These are phyloP conservation scores for Canariomyces notabilis DNA, from an alignment of 2,329 filamentous ascomycete species.

Conservation along the genomic window DNA sequence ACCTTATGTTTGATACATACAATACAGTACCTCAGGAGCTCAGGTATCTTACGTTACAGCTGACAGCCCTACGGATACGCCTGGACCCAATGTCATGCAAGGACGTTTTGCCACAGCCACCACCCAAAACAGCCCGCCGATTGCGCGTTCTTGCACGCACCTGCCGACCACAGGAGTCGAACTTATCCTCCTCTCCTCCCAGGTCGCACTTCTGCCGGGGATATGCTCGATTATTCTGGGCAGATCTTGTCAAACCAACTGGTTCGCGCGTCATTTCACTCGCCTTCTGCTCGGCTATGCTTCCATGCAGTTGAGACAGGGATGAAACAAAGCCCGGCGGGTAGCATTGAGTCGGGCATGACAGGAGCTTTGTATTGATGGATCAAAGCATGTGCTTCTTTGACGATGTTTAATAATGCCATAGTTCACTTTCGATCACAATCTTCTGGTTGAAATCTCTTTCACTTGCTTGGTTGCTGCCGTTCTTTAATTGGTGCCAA, in stretches of 20 bases:
- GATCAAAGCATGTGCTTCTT: not conserved
- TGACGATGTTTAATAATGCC: too few species aligned
- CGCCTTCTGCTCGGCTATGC: not conserved
- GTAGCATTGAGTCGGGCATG: not conserved
- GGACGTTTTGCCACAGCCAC: too few species aligned
- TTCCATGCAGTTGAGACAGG: slow-evolving; percentile 13
- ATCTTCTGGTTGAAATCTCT: not conserved
- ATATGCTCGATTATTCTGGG: not conserved
- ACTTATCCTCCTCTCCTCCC: too few species aligned
- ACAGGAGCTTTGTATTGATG: not conserved
- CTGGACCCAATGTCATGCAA: too few species aligned
- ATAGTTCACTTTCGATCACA: not conserved
- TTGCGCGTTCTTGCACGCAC: too few species aligned
- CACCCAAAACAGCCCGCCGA: too few species aligned
- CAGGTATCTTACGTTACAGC: too few species aligned
- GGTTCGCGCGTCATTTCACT: not conserved
- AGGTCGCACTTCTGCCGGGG: too few species aligned
- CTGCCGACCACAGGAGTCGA: too few species aligned
- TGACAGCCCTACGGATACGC: too few species aligned
- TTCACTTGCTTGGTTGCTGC: not conserved
- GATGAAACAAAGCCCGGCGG: slow-evolving; percentile 16
- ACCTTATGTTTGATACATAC: too few species aligned
- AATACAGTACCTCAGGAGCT: too few species aligned
- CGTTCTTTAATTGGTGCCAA: not conserved
- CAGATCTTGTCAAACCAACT: not conserved